Percentiles rank a stretch among this genome's conserved stretches.
Conservation (phyloP, 202 grass and related monocot genomes). For the Digitaria exilis region DNA sequence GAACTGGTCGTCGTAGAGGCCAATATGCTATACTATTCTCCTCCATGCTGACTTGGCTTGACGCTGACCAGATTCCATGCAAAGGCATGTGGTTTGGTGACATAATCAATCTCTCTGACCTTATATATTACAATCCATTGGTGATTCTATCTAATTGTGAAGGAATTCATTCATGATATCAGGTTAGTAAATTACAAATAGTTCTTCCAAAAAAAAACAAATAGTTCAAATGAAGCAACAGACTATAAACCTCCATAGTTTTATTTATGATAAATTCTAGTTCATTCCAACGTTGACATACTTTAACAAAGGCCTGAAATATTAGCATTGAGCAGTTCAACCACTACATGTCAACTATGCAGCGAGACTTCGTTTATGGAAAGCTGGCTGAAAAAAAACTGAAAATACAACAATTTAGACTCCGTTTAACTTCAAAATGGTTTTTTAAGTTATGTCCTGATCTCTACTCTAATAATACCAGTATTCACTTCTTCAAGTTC, state of each 20-base stretch:
- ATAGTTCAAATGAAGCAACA: not conserved
- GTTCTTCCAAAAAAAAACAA: not conserved
- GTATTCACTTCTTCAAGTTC: no score
- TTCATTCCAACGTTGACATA: no score
- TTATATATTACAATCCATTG: not conserved
- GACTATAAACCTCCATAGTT: no score
- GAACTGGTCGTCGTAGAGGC: slow-evolving; percentile 20
- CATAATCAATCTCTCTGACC: not conserved
- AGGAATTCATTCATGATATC: not conserved
- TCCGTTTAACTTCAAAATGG: no score
- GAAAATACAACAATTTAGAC: no score
- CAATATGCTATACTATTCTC: slow-evolving; percentile 25
- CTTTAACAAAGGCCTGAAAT: no score
- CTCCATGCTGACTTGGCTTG: slow-evolving; percentile 26
- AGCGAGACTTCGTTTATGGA: no score
- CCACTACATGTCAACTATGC: no score
- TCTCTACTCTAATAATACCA: no score
- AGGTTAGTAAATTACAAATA: not conserved
- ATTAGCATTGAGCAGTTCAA: no score
- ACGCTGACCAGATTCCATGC: slow-evolving; percentile 37
- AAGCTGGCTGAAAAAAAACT: no score
- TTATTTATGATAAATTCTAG: not conserved
- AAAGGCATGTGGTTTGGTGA: not conserved
- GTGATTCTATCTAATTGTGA: slow-evolving; percentile 17
- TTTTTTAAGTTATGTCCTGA: no score